These are phyloP conservation scores for Penicillium sp. DNA, from an alignment of 2,329 filamentous ascomycete species.

Conservation along the genomic window DNA sequence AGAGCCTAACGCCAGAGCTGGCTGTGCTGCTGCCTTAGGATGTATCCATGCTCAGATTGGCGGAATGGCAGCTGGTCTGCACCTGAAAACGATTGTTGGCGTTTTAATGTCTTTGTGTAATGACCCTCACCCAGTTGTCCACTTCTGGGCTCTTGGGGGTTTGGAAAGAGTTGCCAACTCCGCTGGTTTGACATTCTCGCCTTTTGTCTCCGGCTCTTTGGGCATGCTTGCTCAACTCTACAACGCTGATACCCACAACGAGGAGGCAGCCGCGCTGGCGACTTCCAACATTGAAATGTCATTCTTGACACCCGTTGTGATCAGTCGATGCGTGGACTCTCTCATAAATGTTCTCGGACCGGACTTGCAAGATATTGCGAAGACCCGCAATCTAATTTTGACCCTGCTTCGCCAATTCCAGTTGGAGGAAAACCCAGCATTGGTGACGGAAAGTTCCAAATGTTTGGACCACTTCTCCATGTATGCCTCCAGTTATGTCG, in stretches of 20 bases:
- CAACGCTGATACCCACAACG: conserved; percentile 84
- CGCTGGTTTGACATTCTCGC: conserved; percentile 85
- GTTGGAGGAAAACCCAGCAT: conserved; percentile 65
- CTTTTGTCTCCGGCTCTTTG: conserved; percentile 83
- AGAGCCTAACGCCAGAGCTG: conserved; percentile 87
- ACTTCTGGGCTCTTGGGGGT: conserved; percentile 94
- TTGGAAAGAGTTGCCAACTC: conserved; percentile 84
- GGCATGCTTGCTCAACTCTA: conserved; percentile 95
- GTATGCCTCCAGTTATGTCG: conserved; percentile 84
- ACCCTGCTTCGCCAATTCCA: conserved; percentile 81
- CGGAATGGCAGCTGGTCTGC: conserved; percentile 94
- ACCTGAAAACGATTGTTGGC: conserved; percentile 94
- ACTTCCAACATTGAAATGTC: conserved; percentile 90
- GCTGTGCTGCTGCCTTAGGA: conserved; percentile 89
- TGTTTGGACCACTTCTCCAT: conserved; percentile 89
- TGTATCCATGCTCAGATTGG: conserved; percentile 94
- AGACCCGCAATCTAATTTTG: conserved; percentile 87
- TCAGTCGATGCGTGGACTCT: conserved; percentile 88
- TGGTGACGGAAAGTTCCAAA: conserved; percentile 72
- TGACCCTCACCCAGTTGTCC: conserved; percentile 90
- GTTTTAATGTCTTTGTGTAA: conserved; percentile 97
- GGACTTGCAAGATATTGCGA: conserved; percentile 87
- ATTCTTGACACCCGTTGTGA: conserved; percentile 73
- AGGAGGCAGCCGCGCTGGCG: conserved; percentile 72
- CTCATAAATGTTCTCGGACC: conserved; percentile 94